Evolutionary conservation across 352 stramenopile species (phyloP), one percentile per base, ranked within the genome.

Genomic region (Pythium aphanidermatum): DNA sequence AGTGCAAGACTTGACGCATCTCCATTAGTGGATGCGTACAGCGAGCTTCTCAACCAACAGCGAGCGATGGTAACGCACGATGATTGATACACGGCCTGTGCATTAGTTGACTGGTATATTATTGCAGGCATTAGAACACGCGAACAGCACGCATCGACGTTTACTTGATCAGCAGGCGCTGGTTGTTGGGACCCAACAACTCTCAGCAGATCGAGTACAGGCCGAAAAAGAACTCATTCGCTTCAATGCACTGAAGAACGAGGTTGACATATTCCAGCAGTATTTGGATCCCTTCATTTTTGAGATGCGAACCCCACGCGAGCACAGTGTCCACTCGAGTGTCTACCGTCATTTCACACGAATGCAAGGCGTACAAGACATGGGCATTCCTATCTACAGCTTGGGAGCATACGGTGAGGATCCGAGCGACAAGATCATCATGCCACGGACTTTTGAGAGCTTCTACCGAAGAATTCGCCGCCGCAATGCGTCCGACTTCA

Each of bases 181-280:
- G 16, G 58, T 51, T 1, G 59, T 82, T n/a, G 80, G 70, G 4
- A 66, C 83, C 14, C 56, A 64, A n/a, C 77, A 83, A 24, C 65
- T 92, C 31, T 77, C 76, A 2, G 46, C 64, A 12, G 63, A 78
- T 19, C 68, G 70, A 23, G 64, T 90, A 19, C 41, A 54, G 11
- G 52, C 61, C 40, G 75, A 89, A 35, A 78, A 78, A 40, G 46
- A 68, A 17, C 40, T 76, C 14, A 74, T 88, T 24, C 74, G 68
- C 10, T 84, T 80, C 41, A 63, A 81, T 32, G 78, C 71, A 2
- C 57, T 89, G 25, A 82, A 85, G 56, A 84, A 87, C 55, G 76
- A 92, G 31, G 62, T 89, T 32, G 74, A 86, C 32, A 82, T 85
- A 43, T 85, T 88, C 56, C 79, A 92, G 52, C 74, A 91, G 49